A percentile compares a stretch with the other conserved stretches of the same genome.
Conservation (phyloP, 2,329 filamentous ascomycete genomes). For the Sarocladiaceae sp. region DNA sequence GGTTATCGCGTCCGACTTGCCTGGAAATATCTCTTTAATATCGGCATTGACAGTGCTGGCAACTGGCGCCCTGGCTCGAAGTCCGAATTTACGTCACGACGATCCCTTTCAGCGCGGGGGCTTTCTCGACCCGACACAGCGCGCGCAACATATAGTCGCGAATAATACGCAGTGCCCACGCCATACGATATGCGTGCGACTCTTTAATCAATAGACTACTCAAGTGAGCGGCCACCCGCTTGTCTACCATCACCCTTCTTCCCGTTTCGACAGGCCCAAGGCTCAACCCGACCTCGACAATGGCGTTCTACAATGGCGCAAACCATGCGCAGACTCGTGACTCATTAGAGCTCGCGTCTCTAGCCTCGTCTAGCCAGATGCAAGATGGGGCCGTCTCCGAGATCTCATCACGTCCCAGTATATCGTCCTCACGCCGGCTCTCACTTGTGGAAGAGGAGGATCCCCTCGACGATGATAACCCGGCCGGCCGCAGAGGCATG, state of each 20-base stretch:
- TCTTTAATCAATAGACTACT: neutral
- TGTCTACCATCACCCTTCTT: neutral
- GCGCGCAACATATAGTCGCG: neutral
- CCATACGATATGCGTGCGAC: constrained; percentile 2
- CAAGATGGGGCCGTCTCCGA: constrained; percentile 49
- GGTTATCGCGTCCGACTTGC: neutral
- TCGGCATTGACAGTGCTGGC: neutral
- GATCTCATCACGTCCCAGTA: constrained; percentile 74
- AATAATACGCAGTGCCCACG: neutral
- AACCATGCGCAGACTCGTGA: constrained; percentile 62
- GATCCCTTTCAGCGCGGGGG: constrained; percentile 4
- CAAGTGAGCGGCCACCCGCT: neutral
- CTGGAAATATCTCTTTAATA: constrained; percentile 1
- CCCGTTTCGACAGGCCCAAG: neutral
- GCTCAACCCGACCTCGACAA: neutral
- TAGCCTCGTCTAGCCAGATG: constrained; percentile 71
- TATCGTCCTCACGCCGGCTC: constrained; percentile 85
- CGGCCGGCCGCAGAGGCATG: constrained; percentile 30
- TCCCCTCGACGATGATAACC: constrained; percentile 59
- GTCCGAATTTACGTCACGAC: constrained; percentile 3
- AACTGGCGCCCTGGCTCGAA: neutral
- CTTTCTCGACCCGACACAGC: neutral
- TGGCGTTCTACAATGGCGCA: constrained; percentile 17
- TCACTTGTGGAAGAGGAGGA: constrained; percentile 82
- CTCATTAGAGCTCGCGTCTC: constrained; percentile 91